Percentiles rank a stretch among this genome's conserved stretches.
Evolutionary conservation across 805 yeast genomes (phyloP).

Genomic region (Saccharomycopsis olivae): DNA sequence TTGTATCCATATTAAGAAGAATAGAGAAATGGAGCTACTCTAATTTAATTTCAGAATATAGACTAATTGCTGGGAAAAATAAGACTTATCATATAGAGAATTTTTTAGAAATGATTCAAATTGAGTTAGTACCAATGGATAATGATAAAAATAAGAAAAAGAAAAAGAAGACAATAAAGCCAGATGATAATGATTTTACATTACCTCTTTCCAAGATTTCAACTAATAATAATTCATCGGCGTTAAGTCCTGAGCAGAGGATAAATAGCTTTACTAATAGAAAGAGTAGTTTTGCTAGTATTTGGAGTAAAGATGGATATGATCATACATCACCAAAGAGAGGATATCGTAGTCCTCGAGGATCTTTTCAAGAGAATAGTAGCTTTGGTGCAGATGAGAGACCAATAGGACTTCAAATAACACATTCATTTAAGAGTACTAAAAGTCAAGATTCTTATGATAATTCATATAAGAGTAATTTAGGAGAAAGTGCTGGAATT

Average conservation of each 20-base stretch:
- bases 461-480: slow-evolving; percentile 12
- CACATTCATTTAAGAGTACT: slow-evolving; percentile 8
- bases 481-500: slow-evolving; percentile 3
- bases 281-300: slow-evolving; percentile 4
- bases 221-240: not conserved
- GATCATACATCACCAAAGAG: not conserved
- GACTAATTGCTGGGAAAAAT: slow-evolving; percentile 63
- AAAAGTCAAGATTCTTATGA: slow-evolving; percentile 18
- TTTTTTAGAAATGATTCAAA: slow-evolving; percentile 62
- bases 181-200: not conserved
- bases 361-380: not conserved
- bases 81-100: slow-evolving; percentile 74
- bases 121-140: slow-evolving; percentile 34
- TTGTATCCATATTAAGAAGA: slow-evolving; percentile 72
- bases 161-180: not conserved
- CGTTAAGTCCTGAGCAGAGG: too few relatives aligned
- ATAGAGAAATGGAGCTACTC: slow-evolving; percentile 85
- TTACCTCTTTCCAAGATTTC: not conserved
- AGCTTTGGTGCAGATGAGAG: too few relatives aligned
- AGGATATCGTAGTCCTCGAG: slow-evolving; percentile 10
- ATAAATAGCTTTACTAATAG: too few relatives aligned
- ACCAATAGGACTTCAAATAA: not conserved
- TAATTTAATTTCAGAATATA: slow-evolving; percentile 74
- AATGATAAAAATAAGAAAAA: slow-evolving; percentile 7
- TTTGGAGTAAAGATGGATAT: slow-evolving; percentile 11